Percentiles rank a stretch among this genome's conserved stretches.
phyloP scores from a whole-genome alignment of 2,329 filamentous ascomycete species.

The Microdochium trichocladiopsis region DNA sequence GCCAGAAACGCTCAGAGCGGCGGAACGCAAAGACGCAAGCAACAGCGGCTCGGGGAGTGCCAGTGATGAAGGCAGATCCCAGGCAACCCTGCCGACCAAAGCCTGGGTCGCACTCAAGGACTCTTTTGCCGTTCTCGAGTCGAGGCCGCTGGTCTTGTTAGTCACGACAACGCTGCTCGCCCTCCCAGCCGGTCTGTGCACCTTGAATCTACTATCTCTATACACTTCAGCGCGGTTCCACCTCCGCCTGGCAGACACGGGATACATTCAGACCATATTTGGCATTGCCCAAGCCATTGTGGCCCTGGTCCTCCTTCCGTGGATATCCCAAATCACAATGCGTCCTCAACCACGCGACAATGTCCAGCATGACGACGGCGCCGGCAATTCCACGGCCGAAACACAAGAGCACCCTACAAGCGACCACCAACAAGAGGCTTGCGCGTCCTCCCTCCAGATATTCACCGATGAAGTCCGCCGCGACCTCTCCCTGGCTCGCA shows the following conservation, averaged over 20 bases:
- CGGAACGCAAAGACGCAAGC: not conserved
- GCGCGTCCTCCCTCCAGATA: not conserved
- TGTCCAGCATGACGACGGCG: not conserved
- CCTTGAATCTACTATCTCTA: constrained; percentile 15
- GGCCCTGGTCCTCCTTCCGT: constrained; percentile 18
- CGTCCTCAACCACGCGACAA: not conserved
- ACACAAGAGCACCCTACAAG: not conserved
- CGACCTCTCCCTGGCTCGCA: constrained; percentile 17
- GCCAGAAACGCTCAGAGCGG: not conserved
- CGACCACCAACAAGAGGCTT: not conserved
- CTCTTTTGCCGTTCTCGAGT: constrained; percentile 5
- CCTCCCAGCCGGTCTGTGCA: constrained; percentile 2
- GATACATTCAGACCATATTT: constrained; percentile 21
- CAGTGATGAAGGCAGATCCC: not conserved
- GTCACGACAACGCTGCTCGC: constrained; percentile 5
- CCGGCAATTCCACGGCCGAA: not conserved
- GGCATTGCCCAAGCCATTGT: constrained; percentile 17
- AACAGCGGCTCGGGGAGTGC: not conserved
- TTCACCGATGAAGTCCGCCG: constrained; percentile 11
- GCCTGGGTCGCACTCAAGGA: constrained; percentile 2
- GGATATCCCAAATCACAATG: constrained; percentile 4
- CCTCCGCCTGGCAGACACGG: constrained; percentile 18
- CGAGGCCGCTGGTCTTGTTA: constrained; percentile 8
- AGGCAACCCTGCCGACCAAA: not conserved
- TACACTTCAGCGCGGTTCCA: constrained; percentile 23